Evolutionary conservation across 2,329 filamentous ascomycete species (phyloP).

Genomic region (Ophiostoma triangulosporum): DNA sequence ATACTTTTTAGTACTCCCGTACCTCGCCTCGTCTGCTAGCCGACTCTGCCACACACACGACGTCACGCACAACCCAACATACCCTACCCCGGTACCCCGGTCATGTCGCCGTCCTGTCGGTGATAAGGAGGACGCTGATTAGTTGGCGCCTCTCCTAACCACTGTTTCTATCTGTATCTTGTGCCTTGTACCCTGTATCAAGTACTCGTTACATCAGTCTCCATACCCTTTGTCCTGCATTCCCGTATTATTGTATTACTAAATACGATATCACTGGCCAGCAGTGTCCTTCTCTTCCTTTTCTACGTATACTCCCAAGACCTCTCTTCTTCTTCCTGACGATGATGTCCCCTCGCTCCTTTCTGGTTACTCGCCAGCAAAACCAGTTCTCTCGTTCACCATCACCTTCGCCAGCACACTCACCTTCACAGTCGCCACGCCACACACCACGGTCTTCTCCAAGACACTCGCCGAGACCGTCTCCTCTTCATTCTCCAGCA

Average conservation of each 20-base stretch:
- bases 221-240: too few species aligned
- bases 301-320: background rate
- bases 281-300: background rate
- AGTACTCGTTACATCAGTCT: too few species aligned
- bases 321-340: background rate
- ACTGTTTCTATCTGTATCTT: background rate
- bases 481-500: constrained; percentile 1
- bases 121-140: too few species aligned
- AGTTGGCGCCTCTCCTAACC: too few species aligned
- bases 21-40: too few species aligned
- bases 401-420: constrained; percentile 10
- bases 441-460: constrained; percentile 1
- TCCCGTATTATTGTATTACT: too few species aligned
- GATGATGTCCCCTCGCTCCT: constrained; percentile 28
- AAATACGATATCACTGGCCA: background rate
- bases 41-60: too few species aligned
- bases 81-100: too few species aligned
- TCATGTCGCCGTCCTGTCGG: too few species aligned
- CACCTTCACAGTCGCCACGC: constrained; percentile 2
- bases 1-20: too few species aligned
- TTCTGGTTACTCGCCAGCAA: constrained; percentile 24
- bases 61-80: too few species aligned
- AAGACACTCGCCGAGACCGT: background rate
- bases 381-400: constrained; percentile 16
- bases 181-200: too few species aligned